Evolutionary conservation across 768 basidiomycete genomes (phyloP), one percentile per base, ranked within the genome.

Genomic region (Mycena chlorophos): DNA sequence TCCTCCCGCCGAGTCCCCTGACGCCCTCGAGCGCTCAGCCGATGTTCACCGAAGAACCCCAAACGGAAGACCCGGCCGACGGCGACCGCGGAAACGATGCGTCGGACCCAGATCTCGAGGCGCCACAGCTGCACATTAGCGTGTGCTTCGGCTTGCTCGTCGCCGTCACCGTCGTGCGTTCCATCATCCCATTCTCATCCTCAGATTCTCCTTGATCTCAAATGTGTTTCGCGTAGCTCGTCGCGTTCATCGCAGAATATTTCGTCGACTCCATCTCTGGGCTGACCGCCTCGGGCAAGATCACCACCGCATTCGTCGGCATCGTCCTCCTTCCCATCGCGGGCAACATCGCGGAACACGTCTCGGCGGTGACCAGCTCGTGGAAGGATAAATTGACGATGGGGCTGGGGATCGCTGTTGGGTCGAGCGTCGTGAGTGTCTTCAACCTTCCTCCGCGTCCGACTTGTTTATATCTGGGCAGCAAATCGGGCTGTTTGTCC

Each of bases 311-410:
- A 63, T 91, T 87, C 67, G 81, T 89, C 56, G 88, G 85, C 5
- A 66, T 90, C 13, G 61, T 65, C 27, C 72, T 91, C 6, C 73
- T 91, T 3, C 89, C 89, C 4, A 85, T 89, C 27, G 86, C 87
- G 6, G 85, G 85, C 16, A 86, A 86, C 56, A 81, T 85, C 0
- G 85, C 71, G 64, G 88, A 89, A 61, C 87, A 88, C 60, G 81
- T 84, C 30, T 87, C 86, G 1, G 87, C 88, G 12, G 84, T 89
- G 25, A 82, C 81, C 1, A 87, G 86, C 13, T 82, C 87, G 0
- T 80, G 83, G 39, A 88, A 88, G 69, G 75, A 80, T 67, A 89
- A 89, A 67, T 69, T 89, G 19, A 85, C 86, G 26, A 72, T 90
- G 6, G 83, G 82, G 57, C 72, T 90, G 51, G 79, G 84, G 16